Base-by-base conservation (phyloP, 2,329 filamentous ascomycete species). In the Thelonectria blattea region DNA sequence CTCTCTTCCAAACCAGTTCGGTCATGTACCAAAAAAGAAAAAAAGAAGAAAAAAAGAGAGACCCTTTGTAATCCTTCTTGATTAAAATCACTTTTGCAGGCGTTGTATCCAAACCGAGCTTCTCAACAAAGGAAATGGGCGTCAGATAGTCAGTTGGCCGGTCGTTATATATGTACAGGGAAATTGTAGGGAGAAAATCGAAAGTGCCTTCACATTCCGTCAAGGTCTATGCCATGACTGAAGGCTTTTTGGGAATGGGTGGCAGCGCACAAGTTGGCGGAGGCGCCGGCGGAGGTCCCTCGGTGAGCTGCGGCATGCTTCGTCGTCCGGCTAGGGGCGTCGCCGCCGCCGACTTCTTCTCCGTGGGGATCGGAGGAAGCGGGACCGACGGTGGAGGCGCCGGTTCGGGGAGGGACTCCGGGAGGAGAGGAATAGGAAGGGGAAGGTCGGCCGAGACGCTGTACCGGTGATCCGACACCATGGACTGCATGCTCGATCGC, bases 241-340 rank as follows among this genome's bases (percentile, higher is more conserved):
- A 61, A 45, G 62, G 60, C 27, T 68, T 72, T 14, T 66, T 60
- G 5, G 83, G 83, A 41, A 85, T 77, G 0, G 84, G 84, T 17
- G 84, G 84, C 20, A 87, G 76, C 14, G 84, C 83, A 64, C 80
- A 80, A 11, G 76, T 85, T 22, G 84, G 84, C 5, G 84, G 84
- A 7, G 84, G 84, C 14, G 78, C 81, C 15, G 80, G 83, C 1
- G 84, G 84, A 30, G 83, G 83, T 1, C 81, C 81, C 12, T 81
- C 78, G 1, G 73, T 74, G 39, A 85, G 73, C 24, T 84, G 81
- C 6, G 83, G 79, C 78, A 85, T 79, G 71, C 83, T 85, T 56
- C 79, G 77, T 24, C 81, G 76, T 53, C 76, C 77, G 24, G 18
- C 48, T 5, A 72, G 39, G 20, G 75, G 51, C 6, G 63, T 7